Evolutionary conservation across 2,329 filamentous ascomycete genomes (phyloP), one percentile per base, ranked within the genome.

Genomic region (Fusarium hainanense): DNA sequence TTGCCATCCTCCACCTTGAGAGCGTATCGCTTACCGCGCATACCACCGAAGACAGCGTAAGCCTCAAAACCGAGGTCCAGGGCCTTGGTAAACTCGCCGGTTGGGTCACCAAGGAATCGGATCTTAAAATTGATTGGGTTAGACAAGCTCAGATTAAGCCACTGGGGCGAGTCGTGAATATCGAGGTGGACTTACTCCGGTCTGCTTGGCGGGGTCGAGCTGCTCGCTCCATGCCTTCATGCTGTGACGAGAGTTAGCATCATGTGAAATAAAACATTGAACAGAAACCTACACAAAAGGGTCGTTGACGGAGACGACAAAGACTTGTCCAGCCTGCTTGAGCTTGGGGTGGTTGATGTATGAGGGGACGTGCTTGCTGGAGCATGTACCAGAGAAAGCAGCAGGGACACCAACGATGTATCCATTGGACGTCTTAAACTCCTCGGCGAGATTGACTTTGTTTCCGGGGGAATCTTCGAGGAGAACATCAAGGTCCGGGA

Each of bases 231-330:
- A 98, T 7, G 94, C 94, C 81, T 97, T 97, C 88, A 94, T 97
- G 47, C 93, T 96, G 47, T 46, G 63, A 47, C 8, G 32, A 25
- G 43, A 47, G 32, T 74, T 16, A 70, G 55, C 54, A 54, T 20
- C 32, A 41, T 41, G 18, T 37, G 12, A 18, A 37, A 43, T 12
- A n/a, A 37, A 37, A 37, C 11, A n/a, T n/a, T n/a, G 34, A 7
- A 10, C 10, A n/a, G 18, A 18, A 44, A 82, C 92, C 82, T 85
- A 97, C 92, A 97, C 94, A 79, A 98, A 98, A 21, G 94, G 89
- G 79, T 98, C 95, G 79, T 98, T 98, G 78, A 98, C 94, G 18
- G 92, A 90, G 59, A 98, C 89, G 42, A 98, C 93, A 76, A 97
- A 97, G 47, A 97, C 92, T 76, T 92, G 86, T 50, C 94, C 94